phyloP scores from a whole-genome alignment of 176 grass and related monocot species.

The Thalia dealbata region DNA sequence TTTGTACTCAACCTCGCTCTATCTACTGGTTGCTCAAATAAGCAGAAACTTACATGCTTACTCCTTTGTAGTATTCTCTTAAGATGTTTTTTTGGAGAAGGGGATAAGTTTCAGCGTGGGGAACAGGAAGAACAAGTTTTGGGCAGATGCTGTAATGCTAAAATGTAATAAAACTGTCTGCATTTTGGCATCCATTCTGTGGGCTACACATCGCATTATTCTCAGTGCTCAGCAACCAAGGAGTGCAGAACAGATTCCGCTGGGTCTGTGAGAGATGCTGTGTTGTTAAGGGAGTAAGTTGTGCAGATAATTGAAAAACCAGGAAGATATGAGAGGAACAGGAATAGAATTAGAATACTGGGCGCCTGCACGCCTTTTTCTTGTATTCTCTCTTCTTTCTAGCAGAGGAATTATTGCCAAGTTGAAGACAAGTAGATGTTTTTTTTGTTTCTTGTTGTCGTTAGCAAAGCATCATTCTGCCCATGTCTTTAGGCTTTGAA shows the following conservation, averaged over 20 bases:
- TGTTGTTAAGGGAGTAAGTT: background rate
- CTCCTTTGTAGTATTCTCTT: background rate
- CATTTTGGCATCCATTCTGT: background rate
- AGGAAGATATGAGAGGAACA: background rate
- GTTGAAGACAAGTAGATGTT: background rate
- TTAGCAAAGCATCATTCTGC: background rate
- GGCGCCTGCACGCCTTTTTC: background rate
- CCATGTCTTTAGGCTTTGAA: background rate
- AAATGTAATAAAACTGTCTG: background rate
- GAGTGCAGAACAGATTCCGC: background rate
- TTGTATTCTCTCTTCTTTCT: background rate
- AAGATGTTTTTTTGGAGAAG: background rate
- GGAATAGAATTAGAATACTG: background rate
- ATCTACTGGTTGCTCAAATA: background rate
- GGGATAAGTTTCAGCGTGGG: background rate
- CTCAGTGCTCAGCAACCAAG: background rate
- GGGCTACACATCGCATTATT: conserved; percentile 7
- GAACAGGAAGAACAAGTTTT: background rate
- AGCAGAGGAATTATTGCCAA: background rate
- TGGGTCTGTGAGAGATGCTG: too few relatives aligned
- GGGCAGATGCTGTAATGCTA: background rate
- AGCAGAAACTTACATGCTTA: background rate
- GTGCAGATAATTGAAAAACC: background rate
- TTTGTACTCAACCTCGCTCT: background rate
- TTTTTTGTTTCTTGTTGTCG: background rate